phyloP scores from a whole-genome alignment of 805 yeast species.

The Limtongia smithiae region DNA sequence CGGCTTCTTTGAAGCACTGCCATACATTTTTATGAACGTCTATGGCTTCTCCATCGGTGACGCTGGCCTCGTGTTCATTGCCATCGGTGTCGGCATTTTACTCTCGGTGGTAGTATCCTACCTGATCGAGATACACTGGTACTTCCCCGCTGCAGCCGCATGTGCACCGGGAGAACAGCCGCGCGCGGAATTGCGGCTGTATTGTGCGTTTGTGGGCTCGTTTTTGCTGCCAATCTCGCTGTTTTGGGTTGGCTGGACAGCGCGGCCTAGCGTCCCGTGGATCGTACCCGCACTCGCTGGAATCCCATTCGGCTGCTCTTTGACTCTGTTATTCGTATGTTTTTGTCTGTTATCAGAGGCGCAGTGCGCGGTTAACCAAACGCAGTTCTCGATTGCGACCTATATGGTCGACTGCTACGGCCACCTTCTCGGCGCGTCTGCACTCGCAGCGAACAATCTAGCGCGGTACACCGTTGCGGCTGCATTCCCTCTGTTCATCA shows the following conservation, averaged over 20 bases:
- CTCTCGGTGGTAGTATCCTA: constrained; percentile 4
- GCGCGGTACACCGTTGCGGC: constrained; percentile 70
- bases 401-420: constrained; percentile 71
- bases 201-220: constrained; percentile 54
- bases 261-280: constrained; percentile 61
- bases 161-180: constrained; percentile 42
- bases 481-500: constrained; percentile 78
- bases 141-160: constrained; percentile 7
- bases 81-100: constrained; percentile 57
- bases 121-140: constrained; percentile 14
- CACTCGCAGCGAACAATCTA: constrained; percentile 81
- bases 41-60: constrained; percentile 47
- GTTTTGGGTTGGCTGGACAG: constrained; percentile 81
- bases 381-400: constrained; percentile 63
- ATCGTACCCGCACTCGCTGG: constrained; percentile 71
- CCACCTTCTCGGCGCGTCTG: constrained; percentile 72
- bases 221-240: constrained; percentile 60
- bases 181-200: constrained; percentile 46
- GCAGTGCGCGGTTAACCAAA: constrained; percentile 39
- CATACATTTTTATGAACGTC: constrained; percentile 47
- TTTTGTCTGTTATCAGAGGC: constrained; percentile 43
- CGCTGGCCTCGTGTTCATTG: constrained; percentile 55
- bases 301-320: constrained; percentile 57
- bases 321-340: constrained; percentile 35
- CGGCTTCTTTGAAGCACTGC: constrained; percentile 53